A percentile compares a stretch with the other conserved stretches of the same genome.
These are phyloP conservation scores for Zalerion maritima DNA, from an alignment of 495 filamentous ascomycete genomes.

Conservation along the genomic window DNA sequence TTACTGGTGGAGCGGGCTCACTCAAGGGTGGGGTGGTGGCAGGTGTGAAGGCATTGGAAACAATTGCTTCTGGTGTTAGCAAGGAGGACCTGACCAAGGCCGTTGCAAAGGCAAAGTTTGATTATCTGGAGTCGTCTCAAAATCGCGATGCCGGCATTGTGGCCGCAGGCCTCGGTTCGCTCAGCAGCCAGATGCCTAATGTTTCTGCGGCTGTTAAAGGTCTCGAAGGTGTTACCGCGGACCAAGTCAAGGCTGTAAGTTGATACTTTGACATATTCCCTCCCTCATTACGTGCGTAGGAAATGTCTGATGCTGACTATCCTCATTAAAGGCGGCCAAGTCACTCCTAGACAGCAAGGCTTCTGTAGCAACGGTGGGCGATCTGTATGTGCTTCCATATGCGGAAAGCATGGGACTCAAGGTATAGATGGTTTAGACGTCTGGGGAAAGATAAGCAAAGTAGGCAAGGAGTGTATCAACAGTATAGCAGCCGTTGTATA, in stretches of 20 bases:
- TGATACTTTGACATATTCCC: constrained; percentile 1
- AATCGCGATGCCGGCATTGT: constrained; percentile 50
- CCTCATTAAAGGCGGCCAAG: constrained; percentile 57
- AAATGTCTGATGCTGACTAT: constrained; percentile 10
- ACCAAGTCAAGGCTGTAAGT: constrained; percentile 78
- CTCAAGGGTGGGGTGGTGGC: constrained; percentile 43
- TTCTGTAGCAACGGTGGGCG: constrained; percentile 73
- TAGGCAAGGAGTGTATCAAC: constrained; percentile 35
- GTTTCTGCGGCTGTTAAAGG: constrained; percentile 66
- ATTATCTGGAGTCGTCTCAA: constrained; percentile 73
- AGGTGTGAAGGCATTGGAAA: constrained; percentile 68
- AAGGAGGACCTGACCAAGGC: constrained; percentile 87
- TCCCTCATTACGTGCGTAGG: constrained; percentile 4
- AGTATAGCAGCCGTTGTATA: constrained; percentile 24
- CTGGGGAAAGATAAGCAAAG: constrained; percentile 4
- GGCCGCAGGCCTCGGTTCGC: constrained; percentile 61
- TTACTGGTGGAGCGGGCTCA: constrained; percentile 55
- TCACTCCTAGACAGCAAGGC: constrained; percentile 76
- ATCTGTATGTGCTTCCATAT: constrained; percentile 76
- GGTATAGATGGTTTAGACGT: constrained; percentile 46
- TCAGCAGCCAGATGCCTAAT: constrained; percentile 45
- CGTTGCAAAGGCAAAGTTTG: constrained; percentile 83
- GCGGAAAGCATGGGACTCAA: constrained; percentile 87
- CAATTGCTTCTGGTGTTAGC: constrained; percentile 56
- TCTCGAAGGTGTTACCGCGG: constrained; percentile 64